These are phyloP conservation scores for Cordyceps pruinosa DNA, from an alignment of 2,329 filamentous ascomycete genomes.

Conservation along the genomic window DNA sequence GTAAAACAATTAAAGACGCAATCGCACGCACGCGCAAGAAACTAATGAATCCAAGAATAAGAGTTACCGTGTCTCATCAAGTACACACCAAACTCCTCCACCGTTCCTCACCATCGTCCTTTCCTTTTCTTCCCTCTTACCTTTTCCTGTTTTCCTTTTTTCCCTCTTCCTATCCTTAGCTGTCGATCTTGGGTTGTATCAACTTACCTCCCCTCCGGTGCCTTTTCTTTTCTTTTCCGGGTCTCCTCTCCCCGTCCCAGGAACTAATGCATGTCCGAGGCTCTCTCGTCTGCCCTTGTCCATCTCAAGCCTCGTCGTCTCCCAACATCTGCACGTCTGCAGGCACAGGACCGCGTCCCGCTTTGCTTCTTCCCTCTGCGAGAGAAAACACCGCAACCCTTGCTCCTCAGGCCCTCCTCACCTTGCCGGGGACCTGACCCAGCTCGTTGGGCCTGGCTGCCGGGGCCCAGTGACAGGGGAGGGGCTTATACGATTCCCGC, in stretches of 20 bases:
- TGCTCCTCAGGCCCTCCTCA: neutral
- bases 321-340: neutral
- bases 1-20: neutral
- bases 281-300: neutral
- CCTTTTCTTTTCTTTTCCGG: neutral
- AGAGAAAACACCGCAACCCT: neutral
- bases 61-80: neutral
- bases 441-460: neutral
- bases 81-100: neutral
- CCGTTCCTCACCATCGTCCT: neutral
- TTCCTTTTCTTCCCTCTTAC: neutral
- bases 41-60: neutral
- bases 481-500: neutral
- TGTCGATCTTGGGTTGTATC: slow-evolving; percentile 1
- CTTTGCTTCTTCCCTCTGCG: neutral
- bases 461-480: neutral
- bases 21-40: neutral
- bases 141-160: neutral
- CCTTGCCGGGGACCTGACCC: neutral
- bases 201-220: neutral
- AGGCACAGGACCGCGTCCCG: neutral
- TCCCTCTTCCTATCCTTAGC: neutral
- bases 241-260: neutral
- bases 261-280: slow-evolving; percentile 5
- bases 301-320: neutral